Conservation (phyloP, 176 grass and related monocot genomes). For the Tillandsia leiboldiana region DNA sequence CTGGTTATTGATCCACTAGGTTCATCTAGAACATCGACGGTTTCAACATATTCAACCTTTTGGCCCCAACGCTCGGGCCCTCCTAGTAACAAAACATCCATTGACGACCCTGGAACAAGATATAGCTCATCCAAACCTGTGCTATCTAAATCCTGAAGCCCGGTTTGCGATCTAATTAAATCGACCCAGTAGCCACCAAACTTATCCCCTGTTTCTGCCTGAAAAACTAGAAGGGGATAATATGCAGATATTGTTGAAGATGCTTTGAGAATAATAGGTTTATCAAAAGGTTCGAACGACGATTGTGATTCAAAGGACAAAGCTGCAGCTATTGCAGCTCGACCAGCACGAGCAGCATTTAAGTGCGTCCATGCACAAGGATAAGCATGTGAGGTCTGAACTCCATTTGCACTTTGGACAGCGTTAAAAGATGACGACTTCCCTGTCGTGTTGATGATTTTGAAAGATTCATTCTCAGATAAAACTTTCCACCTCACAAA, state of each 20-base stretch:
- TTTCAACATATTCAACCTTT: constrained; percentile 68
- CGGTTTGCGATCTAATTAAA: constrained; percentile 33
- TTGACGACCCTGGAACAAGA: constrained; percentile 81
- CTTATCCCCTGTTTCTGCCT: constrained; percentile 66
- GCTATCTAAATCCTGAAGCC: constrained; percentile 31
- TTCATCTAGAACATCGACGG: constrained; percentile 47
- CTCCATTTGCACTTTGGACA: constrained; percentile 21
- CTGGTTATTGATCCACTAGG: constrained; percentile 20
- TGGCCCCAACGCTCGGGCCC: constrained; percentile 80
- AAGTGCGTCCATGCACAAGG: constrained; percentile 72
- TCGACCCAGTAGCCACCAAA: constrained; percentile 94
- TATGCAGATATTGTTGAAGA: constrained; percentile 63
- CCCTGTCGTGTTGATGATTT: constrained; percentile 42
- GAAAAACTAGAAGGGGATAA: constrained; percentile 67
- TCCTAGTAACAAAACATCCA: constrained; percentile 76
- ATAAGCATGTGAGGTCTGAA: constrained; percentile 29
- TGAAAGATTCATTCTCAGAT: constrained; percentile 63
- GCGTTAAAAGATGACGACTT: constrained; percentile 16
- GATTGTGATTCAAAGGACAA: constrained; percentile 49
- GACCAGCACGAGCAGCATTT: constrained; percentile 54
- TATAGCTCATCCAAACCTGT: constrained; percentile 58
- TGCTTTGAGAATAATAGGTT: constrained; percentile 53
- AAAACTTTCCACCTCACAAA: constrained; percentile 65
- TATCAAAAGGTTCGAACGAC: constrained; percentile 38
- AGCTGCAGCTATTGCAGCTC: constrained; percentile 56